Evolutionary conservation across 2,329 filamentous ascomycete genomes (phyloP).

Genomic region (Venturia nashicola): DNA sequence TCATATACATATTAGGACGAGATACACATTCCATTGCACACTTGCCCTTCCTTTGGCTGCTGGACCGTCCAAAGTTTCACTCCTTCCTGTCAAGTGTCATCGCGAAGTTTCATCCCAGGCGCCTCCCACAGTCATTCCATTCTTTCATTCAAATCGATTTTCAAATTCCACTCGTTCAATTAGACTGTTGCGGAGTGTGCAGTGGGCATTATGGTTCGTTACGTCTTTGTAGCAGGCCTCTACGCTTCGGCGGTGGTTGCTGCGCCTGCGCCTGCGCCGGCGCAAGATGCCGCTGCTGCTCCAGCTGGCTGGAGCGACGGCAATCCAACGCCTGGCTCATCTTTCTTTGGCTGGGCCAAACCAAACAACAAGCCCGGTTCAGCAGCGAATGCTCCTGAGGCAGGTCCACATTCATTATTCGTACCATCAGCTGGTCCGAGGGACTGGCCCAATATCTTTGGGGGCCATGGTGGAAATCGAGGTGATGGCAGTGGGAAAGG

Average conservation of each 20-base stretch:
- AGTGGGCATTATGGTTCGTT: background rate
- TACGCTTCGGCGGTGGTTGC: slow-evolving; percentile 2
- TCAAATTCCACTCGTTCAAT: background rate
- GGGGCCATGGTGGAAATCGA: background rate
- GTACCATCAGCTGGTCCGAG: background rate
- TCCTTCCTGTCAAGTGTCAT: background rate
- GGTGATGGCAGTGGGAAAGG: background rate
- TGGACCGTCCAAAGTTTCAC: background rate
- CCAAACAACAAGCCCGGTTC: background rate
- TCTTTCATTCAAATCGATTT: background rate
- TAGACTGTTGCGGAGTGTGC: background rate
- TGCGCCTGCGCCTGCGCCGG: slow-evolving; percentile 6
- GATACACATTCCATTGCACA: background rate
- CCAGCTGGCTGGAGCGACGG: background rate
- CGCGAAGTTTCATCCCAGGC: background rate
- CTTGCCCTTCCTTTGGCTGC: background rate
- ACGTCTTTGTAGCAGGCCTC: background rate
- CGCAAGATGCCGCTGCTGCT: background rate
- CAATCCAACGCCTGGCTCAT: background rate
- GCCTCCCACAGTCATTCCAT: background rate
- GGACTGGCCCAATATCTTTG: background rate
- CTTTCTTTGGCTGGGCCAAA: background rate
- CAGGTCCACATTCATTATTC: background rate
- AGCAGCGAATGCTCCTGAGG: background rate
- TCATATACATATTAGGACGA: background rate